Percentiles rank a stretch among this genome's conserved stretches.
Evolutionary conservation across 495 filamentous ascomycete genomes (phyloP).

Genomic region (Tuber brumale): DNA sequence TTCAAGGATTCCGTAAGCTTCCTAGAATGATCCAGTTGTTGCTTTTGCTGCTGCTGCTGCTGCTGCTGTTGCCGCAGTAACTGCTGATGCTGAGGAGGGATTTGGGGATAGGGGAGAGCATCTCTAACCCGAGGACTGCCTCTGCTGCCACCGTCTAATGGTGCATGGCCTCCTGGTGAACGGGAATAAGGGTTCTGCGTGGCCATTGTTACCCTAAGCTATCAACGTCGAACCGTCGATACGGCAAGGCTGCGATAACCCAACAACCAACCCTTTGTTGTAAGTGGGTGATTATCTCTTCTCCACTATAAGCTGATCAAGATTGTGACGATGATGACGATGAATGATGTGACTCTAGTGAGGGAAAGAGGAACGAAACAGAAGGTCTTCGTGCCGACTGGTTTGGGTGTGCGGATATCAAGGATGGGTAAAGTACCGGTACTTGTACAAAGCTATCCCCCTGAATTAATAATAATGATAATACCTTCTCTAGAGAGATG

Average conservation of each 20-base stretch:
- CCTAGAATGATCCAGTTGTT: constrained; percentile 13
- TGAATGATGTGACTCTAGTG: not conserved
- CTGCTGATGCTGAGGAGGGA: not conserved
- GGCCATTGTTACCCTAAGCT: not conserved
- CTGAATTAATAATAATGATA: not conserved
- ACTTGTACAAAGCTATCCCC: not conserved
- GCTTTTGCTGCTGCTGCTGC: not conserved
- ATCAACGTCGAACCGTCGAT: not conserved
- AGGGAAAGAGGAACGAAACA: not conserved
- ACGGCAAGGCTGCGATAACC: not conserved
- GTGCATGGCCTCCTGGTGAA: not conserved
- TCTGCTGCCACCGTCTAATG: not conserved
- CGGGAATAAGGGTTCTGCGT: not conserved
- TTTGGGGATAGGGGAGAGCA: not conserved
- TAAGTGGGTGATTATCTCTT: not conserved
- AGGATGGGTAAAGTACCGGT: too few species aligned
- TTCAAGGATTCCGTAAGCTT: constrained; percentile 34
- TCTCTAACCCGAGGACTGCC: not conserved
- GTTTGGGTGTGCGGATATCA: not conserved
- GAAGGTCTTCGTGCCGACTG: not conserved
- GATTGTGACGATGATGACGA: not conserved
- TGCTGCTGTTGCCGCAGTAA: not conserved
- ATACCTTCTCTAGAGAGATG: not conserved
- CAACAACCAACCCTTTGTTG: not conserved
- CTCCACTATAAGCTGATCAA: not conserved